phyloP scores from a whole-genome alignment of 805 yeast species.

The Pichia gijzeniarum region DNA sequence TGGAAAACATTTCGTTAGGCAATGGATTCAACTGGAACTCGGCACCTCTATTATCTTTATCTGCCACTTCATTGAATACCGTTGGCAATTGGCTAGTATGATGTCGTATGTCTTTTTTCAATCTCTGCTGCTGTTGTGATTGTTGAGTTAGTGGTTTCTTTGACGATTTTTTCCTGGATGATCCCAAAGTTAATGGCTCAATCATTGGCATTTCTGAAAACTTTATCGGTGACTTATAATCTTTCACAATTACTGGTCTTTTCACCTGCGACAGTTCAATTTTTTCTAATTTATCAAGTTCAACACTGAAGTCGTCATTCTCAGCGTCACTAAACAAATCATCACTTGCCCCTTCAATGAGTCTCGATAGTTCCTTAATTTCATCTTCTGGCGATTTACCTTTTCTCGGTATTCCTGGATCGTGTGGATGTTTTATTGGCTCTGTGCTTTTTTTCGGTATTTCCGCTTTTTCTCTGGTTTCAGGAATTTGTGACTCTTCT shows the following conservation, averaged over 20 bases:
- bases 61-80: slow-evolving; percentile 17
- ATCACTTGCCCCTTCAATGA: slow-evolving; percentile 17
- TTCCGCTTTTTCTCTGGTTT: background rate
- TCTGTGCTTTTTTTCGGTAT: background rate
- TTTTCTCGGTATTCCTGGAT: background rate
- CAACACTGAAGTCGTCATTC: slow-evolving; percentile 23
- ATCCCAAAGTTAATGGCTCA: slow-evolving; percentile 27
- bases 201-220: slow-evolving; percentile 30
- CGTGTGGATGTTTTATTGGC: no score
- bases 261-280: slow-evolving; percentile 25
- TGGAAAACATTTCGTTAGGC: slow-evolving; percentile 17
- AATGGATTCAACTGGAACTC: slow-evolving; percentile 14
- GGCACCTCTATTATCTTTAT: background rate
- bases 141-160: slow-evolving; percentile 14
- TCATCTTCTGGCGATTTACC: slow-evolving; percentile 14
- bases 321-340: slow-evolving; percentile 19
- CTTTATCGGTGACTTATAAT: slow-evolving; percentile 26
- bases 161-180: slow-evolving; percentile 22
- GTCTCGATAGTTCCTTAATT: slow-evolving; percentile 17
- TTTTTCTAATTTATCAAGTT: slow-evolving; percentile 25
- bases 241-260: slow-evolving; percentile 8
- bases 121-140: background rate
- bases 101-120: background rate
- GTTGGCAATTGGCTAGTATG: slow-evolving; percentile 12
- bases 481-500: background rate